Percentiles rank a stretch among this genome's conserved stretches.
phyloP scores from a whole-genome alignment of 2,329 filamentous ascomycete genomes.

The Talaromyces sp. region DNA sequence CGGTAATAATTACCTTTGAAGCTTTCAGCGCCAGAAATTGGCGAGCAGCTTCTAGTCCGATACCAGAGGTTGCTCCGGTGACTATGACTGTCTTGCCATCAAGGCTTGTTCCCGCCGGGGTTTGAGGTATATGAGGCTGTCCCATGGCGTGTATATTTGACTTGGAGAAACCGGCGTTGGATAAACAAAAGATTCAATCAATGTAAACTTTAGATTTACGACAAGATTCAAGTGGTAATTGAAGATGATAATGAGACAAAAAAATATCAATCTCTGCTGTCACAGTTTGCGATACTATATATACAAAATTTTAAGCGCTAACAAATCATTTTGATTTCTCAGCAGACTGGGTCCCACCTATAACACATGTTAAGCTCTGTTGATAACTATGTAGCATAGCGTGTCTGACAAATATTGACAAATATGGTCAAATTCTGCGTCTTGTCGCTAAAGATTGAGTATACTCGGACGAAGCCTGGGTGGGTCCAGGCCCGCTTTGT shows the following conservation, averaged over 20 bases:
- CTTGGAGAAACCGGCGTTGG: neutral
- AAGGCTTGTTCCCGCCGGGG: conserved; percentile 8
- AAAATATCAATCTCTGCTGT: neutral
- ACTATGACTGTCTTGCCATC: conserved; percentile 41
- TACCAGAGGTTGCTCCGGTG: conserved; percentile 46
- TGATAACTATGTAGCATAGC: too few relatives aligned
- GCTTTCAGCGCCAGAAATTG: conserved; percentile 38
- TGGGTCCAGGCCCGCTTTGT: neutral
- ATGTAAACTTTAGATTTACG: too few relatives aligned
- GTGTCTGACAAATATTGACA: too few relatives aligned
- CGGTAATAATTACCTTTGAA: conserved; percentile 43
- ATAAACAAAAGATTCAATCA: too few relatives aligned
- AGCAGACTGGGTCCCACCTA: neutral
- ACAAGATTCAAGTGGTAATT: too few relatives aligned
- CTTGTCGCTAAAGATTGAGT: too few relatives aligned
- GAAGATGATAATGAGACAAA: neutral
- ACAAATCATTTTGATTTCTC: neutral
- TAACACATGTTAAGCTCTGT: too few relatives aligned
- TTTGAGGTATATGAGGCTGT: conserved; percentile 2
- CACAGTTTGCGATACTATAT: neutral
- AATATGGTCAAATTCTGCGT: too few relatives aligned
- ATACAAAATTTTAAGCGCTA: neutral
- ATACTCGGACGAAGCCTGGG: neutral
- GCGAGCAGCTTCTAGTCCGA: conserved; percentile 42
- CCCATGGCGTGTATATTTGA: neutral